Evolutionary conservation across 2,329 filamentous ascomycete species (phyloP).

Genomic region (Periconia sp.): DNA sequence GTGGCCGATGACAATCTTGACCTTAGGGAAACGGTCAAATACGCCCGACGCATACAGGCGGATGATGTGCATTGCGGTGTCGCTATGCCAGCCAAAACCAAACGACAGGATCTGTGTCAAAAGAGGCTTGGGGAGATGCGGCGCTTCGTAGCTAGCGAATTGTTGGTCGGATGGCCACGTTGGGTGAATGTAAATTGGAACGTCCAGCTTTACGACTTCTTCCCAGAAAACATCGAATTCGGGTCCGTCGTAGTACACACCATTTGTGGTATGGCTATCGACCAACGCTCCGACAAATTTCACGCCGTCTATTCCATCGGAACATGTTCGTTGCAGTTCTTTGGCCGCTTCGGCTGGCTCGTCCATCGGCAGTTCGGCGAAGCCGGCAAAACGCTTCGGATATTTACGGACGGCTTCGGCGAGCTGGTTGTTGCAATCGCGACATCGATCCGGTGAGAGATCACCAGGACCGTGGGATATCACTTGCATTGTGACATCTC

Average conservation of each 20-base stretch:
- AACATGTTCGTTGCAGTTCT: slow-evolving; percentile 42
- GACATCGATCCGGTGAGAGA: not conserved
- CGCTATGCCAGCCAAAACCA: slow-evolving; percentile 49
- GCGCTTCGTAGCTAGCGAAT: slow-evolving; percentile 22
- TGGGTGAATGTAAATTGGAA: slow-evolving; percentile 49
- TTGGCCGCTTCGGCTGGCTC: slow-evolving; percentile 37
- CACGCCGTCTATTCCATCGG: slow-evolving; percentile 21
- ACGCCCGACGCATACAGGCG: slow-evolving; percentile 54
- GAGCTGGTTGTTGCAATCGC: not conserved
- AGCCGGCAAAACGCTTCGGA: slow-evolving; percentile 38
- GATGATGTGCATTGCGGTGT: slow-evolving; percentile 52
- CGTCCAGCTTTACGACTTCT: slow-evolving; percentile 40
- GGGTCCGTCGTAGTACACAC: slow-evolving; percentile 50
- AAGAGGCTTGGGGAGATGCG: not conserved
- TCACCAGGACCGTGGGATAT: not conserved
- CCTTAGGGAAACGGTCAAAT: slow-evolving; percentile 55
- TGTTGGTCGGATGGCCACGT: slow-evolving; percentile 44
- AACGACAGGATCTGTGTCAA: not conserved
- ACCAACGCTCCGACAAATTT: slow-evolving; percentile 52
- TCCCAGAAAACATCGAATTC: slow-evolving; percentile 46
- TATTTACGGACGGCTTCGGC: not conserved
- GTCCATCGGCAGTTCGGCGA: slow-evolving; percentile 45
- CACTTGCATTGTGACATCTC: not conserved
- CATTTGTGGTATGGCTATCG: slow-evolving; percentile 42
- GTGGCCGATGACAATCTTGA: slow-evolving; percentile 59